phyloP scores from a whole-genome alignment of 495 filamentous ascomycete species.

The Diplogelasinospora grovesii region DNA sequence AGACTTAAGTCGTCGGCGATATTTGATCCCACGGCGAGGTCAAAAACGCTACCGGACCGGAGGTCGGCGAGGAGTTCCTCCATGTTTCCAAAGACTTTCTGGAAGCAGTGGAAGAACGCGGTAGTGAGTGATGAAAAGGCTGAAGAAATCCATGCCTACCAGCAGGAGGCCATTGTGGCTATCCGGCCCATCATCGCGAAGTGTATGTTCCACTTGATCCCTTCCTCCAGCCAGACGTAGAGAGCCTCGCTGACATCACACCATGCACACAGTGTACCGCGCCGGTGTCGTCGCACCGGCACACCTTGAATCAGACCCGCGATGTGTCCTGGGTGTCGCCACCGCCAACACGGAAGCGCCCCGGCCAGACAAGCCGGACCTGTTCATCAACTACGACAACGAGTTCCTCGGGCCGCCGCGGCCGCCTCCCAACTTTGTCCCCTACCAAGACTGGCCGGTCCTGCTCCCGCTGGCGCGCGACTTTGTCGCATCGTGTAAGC shows the following conservation, averaged over 20 bases:
- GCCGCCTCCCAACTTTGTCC: conserved; percentile 15
- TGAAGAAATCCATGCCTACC: conserved; percentile 22
- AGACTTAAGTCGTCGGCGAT: conserved; percentile 30
- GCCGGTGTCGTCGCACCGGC: conserved; percentile 32
- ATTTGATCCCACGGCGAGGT: conserved; percentile 6
- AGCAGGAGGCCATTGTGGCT: conserved; percentile 30
- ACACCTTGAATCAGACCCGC: conserved; percentile 18
- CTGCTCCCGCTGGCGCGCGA: conserved; percentile 21
- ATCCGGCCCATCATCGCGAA: conserved; percentile 38
- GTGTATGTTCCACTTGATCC: conserved; percentile 15
- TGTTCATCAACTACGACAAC: conserved; percentile 37
- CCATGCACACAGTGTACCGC: conserved; percentile 39
- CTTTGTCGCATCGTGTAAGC: conserved; percentile 25
- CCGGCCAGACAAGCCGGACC: conserved; percentile 28
- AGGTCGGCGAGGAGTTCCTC: background rate
- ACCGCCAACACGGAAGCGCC: conserved; percentile 30
- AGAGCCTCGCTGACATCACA: background rate
- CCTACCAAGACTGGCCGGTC: conserved; percentile 24
- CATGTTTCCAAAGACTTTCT: conserved; percentile 34
- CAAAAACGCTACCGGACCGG: background rate
- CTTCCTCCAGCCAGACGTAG: background rate
- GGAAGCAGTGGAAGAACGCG: conserved; percentile 27
- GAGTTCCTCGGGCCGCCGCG: conserved; percentile 1
- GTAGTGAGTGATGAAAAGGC: conserved; percentile 10
- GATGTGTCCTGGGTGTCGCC: conserved; percentile 28